phyloP scores from a whole-genome alignment of 2,329 filamentous ascomycete genomes.

The Pseudogymnoascus pannorum region DNA sequence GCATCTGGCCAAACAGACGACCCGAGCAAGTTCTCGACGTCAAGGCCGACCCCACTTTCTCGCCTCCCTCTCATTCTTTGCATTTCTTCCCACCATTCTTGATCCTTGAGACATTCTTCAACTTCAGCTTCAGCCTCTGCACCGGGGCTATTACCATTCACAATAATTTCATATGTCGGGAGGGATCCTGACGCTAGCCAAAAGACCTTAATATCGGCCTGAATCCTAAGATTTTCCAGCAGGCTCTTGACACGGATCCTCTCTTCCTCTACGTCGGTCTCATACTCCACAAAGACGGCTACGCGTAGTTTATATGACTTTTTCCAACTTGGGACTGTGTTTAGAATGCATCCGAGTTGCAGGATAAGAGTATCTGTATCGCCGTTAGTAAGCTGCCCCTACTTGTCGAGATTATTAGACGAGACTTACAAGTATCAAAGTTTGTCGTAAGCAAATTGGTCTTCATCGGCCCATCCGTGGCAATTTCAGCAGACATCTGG shows the following conservation, averaged over 20 bases:
- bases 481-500: conserved; percentile 82
- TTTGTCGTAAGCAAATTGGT: conserved; percentile 72
- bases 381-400: conserved; percentile 4
- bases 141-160: conserved; percentile 58
- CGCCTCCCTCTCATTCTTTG: conserved; percentile 43
- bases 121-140: conserved; percentile 53
- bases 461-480: conserved; percentile 46
- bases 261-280: conserved; percentile 76
- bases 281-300: conserved; percentile 83
- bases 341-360: conserved; percentile 76
- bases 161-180: conserved; percentile 67
- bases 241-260: conserved; percentile 62
- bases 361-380: conserved; percentile 64
- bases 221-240: conserved; percentile 73
- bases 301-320: conserved; percentile 66
- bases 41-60: conserved; percentile 36
- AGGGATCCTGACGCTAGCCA: conserved; percentile 70
- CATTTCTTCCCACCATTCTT: conserved; percentile 79
- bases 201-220: conserved; percentile 72
- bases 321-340: conserved; percentile 76
- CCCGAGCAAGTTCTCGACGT: conserved; percentile 37
- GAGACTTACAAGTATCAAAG: conserved; percentile 71
- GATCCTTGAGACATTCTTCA: conserved; percentile 57
- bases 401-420: neutral
- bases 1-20: conserved; percentile 42